These are phyloP conservation scores for Lentinula novae-zelandiae DNA, from an alignment of 1,284 basidiomycete genomes.

Conservation along the genomic window DNA sequence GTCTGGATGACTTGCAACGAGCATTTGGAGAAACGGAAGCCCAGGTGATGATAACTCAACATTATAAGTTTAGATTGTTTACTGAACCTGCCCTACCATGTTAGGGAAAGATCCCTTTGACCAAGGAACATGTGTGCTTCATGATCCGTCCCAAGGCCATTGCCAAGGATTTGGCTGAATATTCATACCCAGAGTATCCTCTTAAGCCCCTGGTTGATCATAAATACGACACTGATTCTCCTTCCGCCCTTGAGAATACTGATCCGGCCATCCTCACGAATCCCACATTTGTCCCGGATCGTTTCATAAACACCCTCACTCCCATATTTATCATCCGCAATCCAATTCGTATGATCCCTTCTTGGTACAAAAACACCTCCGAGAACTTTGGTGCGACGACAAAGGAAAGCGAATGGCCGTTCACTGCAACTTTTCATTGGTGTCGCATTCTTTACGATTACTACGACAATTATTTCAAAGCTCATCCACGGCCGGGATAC, in stretches of 20 bases:
- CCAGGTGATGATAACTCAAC: not conserved
- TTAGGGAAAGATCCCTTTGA: slow-evolving; percentile 10
- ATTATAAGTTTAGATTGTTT: not conserved
- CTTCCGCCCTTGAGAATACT: not conserved
- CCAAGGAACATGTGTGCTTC: slow-evolving; percentile 10
- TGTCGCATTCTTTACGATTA: slow-evolving; percentile 8
- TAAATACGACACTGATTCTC: not conserved
- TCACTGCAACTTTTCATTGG: slow-evolving; percentile 9
- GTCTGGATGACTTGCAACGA: slow-evolving; percentile 7
- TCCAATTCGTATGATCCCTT: slow-evolving; percentile 7
- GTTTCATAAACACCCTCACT: slow-evolving; percentile 7
- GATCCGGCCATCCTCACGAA: not conserved
- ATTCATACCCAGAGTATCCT: slow-evolving; percentile 8
- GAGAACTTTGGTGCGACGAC: slow-evolving; percentile 10
- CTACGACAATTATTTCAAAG: slow-evolving; percentile 9
- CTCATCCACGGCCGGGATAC: slow-evolving; percentile 2
- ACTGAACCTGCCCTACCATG: not conserved
- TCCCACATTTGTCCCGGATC: slow-evolving; percentile 7
- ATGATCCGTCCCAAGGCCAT: slow-evolving; percentile 8
- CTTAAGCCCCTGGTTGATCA: slow-evolving; percentile 5
- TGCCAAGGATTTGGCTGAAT: slow-evolving; percentile 1
- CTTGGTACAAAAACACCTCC: slow-evolving; percentile 9
- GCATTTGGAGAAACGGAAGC: slow-evolving; percentile 9
- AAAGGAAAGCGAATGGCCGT: slow-evolving; percentile 6
- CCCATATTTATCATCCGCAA: slow-evolving; percentile 1